phyloP scores from a whole-genome alignment of 805 yeast species.

The Ogataea henricii region DNA sequence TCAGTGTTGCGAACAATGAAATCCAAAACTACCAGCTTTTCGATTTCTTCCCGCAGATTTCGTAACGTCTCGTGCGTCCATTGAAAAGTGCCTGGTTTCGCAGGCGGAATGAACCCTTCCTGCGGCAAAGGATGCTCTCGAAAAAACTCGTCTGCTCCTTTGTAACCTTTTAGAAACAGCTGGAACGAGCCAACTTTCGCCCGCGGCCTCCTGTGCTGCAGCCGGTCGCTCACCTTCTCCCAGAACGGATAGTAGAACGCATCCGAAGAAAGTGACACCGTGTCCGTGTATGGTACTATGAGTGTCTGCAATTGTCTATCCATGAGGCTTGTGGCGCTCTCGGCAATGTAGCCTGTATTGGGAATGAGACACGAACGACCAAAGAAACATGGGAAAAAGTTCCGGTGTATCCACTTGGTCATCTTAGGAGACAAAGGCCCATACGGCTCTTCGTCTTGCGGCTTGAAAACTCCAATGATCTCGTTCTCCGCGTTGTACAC shows the following conservation, averaged over 20 bases:
- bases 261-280: slow-evolving; percentile 49
- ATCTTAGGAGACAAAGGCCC: slow-evolving; percentile 78
- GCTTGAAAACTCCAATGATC: slow-evolving; percentile 67
- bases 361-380: slow-evolving; percentile 75
- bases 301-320: slow-evolving; percentile 59
- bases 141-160: slow-evolving; percentile 63
- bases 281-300: slow-evolving; percentile 68
- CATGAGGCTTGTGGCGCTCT: slow-evolving; percentile 68
- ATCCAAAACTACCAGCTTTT: slow-evolving; percentile 68
- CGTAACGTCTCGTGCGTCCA: slow-evolving; percentile 55
- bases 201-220: slow-evolving; percentile 34
- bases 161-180: slow-evolving; percentile 57
- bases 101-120: slow-evolving; percentile 11
- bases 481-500: slow-evolving; percentile 40
- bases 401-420: slow-evolving; percentile 78
- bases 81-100: slow-evolving; percentile 36
- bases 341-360: slow-evolving; percentile 70
- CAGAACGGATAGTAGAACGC: slow-evolving; percentile 55
- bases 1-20: slow-evolving; percentile 77
- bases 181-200: slow-evolving; percentile 69
- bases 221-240: slow-evolving; percentile 37
- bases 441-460: slow-evolving; percentile 80
- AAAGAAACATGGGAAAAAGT: slow-evolving; percentile 74
- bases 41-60: slow-evolving; percentile 62
- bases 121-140: slow-evolving; percentile 53